Base-by-base conservation (phyloP, 768 basidiomycete species). In the Mycena venus region DNA sequence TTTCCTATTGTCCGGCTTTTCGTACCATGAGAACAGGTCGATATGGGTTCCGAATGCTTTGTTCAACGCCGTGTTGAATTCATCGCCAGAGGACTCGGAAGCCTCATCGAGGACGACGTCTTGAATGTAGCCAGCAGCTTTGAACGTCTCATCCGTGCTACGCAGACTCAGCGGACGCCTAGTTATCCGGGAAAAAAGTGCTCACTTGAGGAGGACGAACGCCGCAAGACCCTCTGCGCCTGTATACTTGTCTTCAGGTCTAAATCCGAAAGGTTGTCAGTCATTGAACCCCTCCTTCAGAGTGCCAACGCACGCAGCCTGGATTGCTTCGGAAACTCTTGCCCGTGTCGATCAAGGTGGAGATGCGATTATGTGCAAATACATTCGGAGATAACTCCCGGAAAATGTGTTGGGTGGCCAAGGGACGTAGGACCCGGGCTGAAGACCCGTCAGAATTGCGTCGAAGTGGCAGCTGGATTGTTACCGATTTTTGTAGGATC, bases 351-450 rank as follows among this genome's bases (percentile, higher is more conserved):
- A n/a, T n/a, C n/a, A n/a, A n/a, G n/a, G n/a, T n/a, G n/a, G n/a
- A n/a, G n/a, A n/a, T n/a, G n/a, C n/a, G n/a, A n/a, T n/a, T n/a
- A n/a, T n/a, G n/a, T n/a, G n/a, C n/a, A n/a, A n/a, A n/a, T n/a
- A n/a, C n/a, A n/a, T n/a, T n/a, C n/a, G n/a, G n/a, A n/a, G n/a
- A n/a, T n/a, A n/a, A n/a, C n/a, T n/a, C n/a, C n/a, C n/a, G n/a
- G n/a, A n/a, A n/a, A n/a, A n/a, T n/a, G n/a, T n/a, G n/a, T n/a
- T n/a, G n/a, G n/a, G n/a, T n/a, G 25, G 80, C 75, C 7, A 83
- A 76, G 17, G 78, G 61, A 21, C 82, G 78, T 19, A 83, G 68
- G 15, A 80, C 70, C 25, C 82, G 79, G 19, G 77, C 80, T 81
- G 60, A 11, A 17, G n/a, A n/a, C n/a, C n/a, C n/a, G n/a, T n/a